phyloP scores from a whole-genome alignment of 345 rosid genomes.

The Linum lewisii region DNA sequence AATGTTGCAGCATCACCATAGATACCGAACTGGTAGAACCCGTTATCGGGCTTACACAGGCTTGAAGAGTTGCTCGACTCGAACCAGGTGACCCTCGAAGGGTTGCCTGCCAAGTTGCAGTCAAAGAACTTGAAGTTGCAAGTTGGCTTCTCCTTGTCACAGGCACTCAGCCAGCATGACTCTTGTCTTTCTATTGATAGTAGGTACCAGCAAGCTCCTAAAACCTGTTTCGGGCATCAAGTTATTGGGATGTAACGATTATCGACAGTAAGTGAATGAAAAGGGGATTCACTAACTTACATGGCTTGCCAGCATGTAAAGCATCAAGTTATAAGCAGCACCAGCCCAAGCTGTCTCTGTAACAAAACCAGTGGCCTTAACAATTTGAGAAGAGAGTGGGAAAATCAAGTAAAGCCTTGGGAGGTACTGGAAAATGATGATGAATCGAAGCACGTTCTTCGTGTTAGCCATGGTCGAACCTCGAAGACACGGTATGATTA shows the following conservation, averaged over 20 bases:
- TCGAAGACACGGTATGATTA: background rate
- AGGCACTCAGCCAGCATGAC: background rate
- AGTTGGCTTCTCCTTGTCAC: background rate
- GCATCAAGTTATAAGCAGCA: constrained; percentile 29
- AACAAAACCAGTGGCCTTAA: constrained; percentile 21
- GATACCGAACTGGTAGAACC: constrained; percentile 2
- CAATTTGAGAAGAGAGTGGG: constrained; percentile 20
- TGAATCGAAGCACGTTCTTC: constrained; percentile 13
- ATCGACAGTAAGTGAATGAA: too few relatives aligned
- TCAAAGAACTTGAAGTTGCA: background rate
- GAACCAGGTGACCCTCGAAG: background rate
- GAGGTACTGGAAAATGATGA: constrained; percentile 21
- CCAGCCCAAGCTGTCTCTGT: constrained; percentile 32
- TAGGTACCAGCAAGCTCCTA: constrained; percentile 4
- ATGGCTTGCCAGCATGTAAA: constrained; percentile 31
- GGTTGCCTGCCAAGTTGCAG: background rate
- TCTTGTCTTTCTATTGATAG: constrained; percentile 3
- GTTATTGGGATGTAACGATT: background rate
- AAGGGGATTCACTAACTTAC: too few relatives aligned
- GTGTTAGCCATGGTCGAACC: background rate
- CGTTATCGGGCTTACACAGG: background rate
- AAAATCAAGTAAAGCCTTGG: constrained; percentile 21
- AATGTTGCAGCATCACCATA: background rate
- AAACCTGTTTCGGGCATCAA: background rate
- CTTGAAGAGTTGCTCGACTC: background rate